Evolutionary conservation across 1,284 basidiomycete species (phyloP), one percentile per base, ranked within the genome.

Genomic region (Earliella scabrosa): DNA sequence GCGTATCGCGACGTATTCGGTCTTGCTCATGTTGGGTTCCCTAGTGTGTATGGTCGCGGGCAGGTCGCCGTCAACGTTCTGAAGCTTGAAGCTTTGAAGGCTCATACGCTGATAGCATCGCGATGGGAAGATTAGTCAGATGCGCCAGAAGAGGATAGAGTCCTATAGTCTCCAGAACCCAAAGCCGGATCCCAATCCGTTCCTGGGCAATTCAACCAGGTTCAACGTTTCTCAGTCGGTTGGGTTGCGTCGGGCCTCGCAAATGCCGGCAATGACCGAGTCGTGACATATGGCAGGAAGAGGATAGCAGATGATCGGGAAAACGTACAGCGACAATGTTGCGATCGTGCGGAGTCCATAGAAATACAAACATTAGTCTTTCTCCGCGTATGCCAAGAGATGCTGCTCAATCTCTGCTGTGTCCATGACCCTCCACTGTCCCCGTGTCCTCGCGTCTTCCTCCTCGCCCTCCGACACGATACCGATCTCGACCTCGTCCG

Each of bases 361-460:
- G 45, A 45, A 55, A 48, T 62, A 62, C 57, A 61, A 24, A 56
- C 50, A 46, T 46, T 76, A 96, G 75, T 97, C 95, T 78, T 93
- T 96, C 83, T 98, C 95, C 36, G 93, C 94, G 59, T 97, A 95
- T 58, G 93, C 89, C 54, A 95, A 77, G 73, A 97, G 75, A 76
- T 95, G 88, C 68, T 86, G 79, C 72, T 95, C 93, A 48, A 95
- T 87, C 76, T 98, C 95, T 26, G 78, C 83, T 71, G 93, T 87
- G 54, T 77, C 78, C 88, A 97, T 88, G 60, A 91, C 88, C 54
- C 94, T 83, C 90, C 94, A 96, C 56, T 81, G 72, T 20, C 93
- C 93, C 58, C 80, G 76, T 41, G 81, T 83, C 73, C 90, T 86
- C 52, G 71, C 71, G 59, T 78, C 72, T 66, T 92, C 91, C n/a